A percentile compares a stretch with the other conserved stretches of the same genome.
These are phyloP conservation scores for Fusarium decemcellulare DNA, from an alignment of 2,329 filamentous ascomycete genomes.

Conservation along the genomic window DNA sequence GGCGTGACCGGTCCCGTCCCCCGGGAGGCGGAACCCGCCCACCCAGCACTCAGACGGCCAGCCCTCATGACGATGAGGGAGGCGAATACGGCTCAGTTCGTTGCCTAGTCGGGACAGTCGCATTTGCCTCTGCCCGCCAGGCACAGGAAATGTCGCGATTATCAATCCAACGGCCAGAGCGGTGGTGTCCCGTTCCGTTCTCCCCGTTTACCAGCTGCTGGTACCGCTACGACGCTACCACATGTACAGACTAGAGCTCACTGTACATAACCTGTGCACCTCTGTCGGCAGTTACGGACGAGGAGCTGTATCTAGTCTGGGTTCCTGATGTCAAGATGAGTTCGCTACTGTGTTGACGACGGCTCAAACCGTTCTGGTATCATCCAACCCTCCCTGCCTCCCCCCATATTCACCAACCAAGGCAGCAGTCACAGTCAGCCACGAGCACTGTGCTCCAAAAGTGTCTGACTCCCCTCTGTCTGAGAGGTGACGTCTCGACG, in stretches of 20 bases:
- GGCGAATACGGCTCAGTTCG: slow-evolving; percentile 9
- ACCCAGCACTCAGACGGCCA: slow-evolving; percentile 1
- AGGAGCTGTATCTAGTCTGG: not conserved
- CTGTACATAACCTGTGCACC: not conserved
- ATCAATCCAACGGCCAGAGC: slow-evolving; percentile 3
- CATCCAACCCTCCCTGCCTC: too few relatives aligned
- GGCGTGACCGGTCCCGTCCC: slow-evolving; percentile 15
- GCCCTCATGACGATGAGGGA: slow-evolving; percentile 16
- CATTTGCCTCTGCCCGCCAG: slow-evolving; percentile 1
- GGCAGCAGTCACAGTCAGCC: slow-evolving; percentile 5
- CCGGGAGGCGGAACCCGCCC: slow-evolving; percentile 11
- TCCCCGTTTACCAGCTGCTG: slow-evolving; percentile 1
- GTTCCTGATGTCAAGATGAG: not conserved
- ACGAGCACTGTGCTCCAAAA: not conserved
- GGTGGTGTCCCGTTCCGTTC: slow-evolving; percentile 3
- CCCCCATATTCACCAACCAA: not conserved
- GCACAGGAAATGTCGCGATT: not conserved
- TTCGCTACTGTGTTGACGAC: too few relatives aligned
- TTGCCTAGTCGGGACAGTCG: not conserved
- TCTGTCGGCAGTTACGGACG: slow-evolving; percentile 5
- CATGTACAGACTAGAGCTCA: not conserved
- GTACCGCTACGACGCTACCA: slow-evolving; percentile 5
- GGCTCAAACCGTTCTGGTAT: too few relatives aligned
- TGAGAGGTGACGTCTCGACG: slow-evolving; percentile 1
- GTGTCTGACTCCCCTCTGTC: not conserved